Percentiles rank a stretch among this genome's conserved stretches.
Evolutionary conservation across 345 rosid species (phyloP).

Genomic region (Turritis glabra): DNA sequence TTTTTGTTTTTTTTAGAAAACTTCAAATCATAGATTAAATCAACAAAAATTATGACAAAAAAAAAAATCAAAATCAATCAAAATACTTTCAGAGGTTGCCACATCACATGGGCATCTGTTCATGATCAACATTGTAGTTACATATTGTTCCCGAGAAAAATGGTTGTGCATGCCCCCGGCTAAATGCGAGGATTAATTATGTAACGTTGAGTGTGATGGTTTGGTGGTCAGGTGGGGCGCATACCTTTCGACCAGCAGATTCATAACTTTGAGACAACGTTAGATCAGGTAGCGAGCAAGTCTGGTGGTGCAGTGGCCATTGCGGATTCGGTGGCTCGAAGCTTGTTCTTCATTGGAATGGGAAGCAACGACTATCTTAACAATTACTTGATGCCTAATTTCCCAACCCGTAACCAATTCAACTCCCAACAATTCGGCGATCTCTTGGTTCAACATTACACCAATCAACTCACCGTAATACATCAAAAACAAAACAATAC

Average conservation of each 20-base stretch:
- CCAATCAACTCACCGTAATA: conserved; percentile 66
- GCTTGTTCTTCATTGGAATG: conserved; percentile 90
- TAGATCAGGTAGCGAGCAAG: conserved; percentile 61
- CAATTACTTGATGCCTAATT: conserved; percentile 96
- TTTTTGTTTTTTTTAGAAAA: background rate
- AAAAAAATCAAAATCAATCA: background rate
- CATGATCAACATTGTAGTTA: background rate
- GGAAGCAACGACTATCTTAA: conserved; percentile 97
- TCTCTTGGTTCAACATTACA: conserved; percentile 69
- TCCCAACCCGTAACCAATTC: conserved; percentile 64
- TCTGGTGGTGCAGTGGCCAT: conserved; percentile 70
- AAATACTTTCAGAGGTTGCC: background rate
- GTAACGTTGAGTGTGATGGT: background rate
- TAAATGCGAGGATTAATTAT: background rate
- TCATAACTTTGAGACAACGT: conserved; percentile 71
- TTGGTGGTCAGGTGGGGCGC: conserved; percentile 68
- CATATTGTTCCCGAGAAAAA: background rate
- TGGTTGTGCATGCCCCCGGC: background rate
- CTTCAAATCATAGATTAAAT: background rate
- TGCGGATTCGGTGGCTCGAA: conserved; percentile 48
- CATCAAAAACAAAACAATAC: no score
- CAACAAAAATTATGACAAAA: background rate
- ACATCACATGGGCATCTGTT: background rate
- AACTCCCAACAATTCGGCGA: conserved; percentile 72
- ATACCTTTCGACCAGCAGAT: conserved; percentile 86